phyloP scores from a whole-genome alignment of 2,329 filamentous ascomycete genomes.

The Dothiorella sarmentorum region DNA sequence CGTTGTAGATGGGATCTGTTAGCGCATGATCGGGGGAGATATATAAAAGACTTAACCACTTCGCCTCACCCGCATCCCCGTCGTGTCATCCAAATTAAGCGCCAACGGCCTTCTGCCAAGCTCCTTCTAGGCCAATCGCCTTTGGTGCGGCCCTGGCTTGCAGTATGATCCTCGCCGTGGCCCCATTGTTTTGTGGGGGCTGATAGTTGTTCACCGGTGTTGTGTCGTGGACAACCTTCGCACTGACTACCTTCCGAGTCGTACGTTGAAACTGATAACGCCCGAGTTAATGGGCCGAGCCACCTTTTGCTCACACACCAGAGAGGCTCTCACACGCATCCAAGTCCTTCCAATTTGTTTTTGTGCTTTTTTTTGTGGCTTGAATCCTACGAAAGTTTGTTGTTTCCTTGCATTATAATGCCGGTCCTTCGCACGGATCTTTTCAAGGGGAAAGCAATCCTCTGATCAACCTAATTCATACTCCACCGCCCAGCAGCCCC shows the following conservation, averaged over 20 bases:
- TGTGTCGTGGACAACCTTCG: slow-evolving; percentile 7
- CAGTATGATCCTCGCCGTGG: slow-evolving; percentile 6
- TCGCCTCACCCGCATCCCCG: too few species aligned
- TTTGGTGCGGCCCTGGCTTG: neutral
- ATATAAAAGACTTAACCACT: too few species aligned
- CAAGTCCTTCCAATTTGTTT: neutral
- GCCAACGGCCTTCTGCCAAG: slow-evolving; percentile 1
- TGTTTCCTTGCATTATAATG: neutral
- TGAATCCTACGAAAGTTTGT: slow-evolving; percentile 2
- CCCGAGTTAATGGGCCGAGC: too few species aligned
- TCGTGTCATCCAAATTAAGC: too few species aligned
- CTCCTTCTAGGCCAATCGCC: neutral
- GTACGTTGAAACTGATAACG: neutral
- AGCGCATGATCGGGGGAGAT: neutral
- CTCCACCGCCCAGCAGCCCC: slow-evolving; percentile 8
- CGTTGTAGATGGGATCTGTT: neutral
- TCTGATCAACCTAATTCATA: slow-evolving; percentile 10
- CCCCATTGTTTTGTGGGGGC: slow-evolving; percentile 10
- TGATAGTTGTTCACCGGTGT: slow-evolving; percentile 12
- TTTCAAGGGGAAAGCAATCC: neutral
- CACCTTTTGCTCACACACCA: too few species aligned
- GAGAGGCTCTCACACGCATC: neutral
- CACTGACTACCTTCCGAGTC: neutral
- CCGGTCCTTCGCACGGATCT: neutral
- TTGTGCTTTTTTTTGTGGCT: neutral